These are phyloP conservation scores for Trichoderma koningiopsis DNA, from an alignment of 2,329 filamentous ascomycete genomes.

Conservation along the genomic window DNA sequence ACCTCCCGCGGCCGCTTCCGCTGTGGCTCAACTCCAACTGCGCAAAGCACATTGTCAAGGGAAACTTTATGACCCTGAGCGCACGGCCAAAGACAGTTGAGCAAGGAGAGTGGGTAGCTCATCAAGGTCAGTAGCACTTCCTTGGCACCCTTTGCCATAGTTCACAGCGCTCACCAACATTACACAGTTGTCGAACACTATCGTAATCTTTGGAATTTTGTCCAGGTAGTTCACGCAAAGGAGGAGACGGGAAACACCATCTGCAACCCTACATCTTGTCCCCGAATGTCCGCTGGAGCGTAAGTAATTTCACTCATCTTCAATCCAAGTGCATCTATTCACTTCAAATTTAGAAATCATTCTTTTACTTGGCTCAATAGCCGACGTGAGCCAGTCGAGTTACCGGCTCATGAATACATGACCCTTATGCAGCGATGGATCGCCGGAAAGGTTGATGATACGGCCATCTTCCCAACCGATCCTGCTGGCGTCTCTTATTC, in stretches of 20 bases:
- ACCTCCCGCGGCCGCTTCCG: conserved; percentile 67
- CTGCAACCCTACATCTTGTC: conserved; percentile 82
- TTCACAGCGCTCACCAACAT: conserved; percentile 17
- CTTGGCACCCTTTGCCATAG: conserved; percentile 29
- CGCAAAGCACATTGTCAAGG: conserved; percentile 88
- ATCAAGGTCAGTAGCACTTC: conserved; percentile 68
- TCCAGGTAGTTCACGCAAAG: conserved; percentile 83
- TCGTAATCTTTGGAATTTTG: conserved; percentile 83
- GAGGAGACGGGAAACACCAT: conserved; percentile 76
- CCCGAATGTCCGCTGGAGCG: conserved; percentile 92
- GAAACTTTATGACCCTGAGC: conserved; percentile 95
- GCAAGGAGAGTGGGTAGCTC: conserved; percentile 91
- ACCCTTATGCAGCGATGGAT: conserved; percentile 97
- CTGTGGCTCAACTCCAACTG: conserved; percentile 75
- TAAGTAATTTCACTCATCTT: conserved; percentile 55
- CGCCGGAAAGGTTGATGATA: conserved; percentile 90
- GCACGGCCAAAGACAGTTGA: conserved; percentile 92
- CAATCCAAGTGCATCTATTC: neutral
- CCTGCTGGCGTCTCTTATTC: conserved; percentile 69
- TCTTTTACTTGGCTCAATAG: conserved; percentile 97
- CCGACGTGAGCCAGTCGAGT: conserved; percentile 82
- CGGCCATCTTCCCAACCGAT: conserved; percentile 86
- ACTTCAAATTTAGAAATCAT: conserved; percentile 62
- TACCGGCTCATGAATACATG: conserved; percentile 92
- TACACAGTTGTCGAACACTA: conserved; percentile 84